Base-by-base conservation (phyloP, 108 stramenopile genomes). In the Chaetoceros tenuissimus region DNA sequence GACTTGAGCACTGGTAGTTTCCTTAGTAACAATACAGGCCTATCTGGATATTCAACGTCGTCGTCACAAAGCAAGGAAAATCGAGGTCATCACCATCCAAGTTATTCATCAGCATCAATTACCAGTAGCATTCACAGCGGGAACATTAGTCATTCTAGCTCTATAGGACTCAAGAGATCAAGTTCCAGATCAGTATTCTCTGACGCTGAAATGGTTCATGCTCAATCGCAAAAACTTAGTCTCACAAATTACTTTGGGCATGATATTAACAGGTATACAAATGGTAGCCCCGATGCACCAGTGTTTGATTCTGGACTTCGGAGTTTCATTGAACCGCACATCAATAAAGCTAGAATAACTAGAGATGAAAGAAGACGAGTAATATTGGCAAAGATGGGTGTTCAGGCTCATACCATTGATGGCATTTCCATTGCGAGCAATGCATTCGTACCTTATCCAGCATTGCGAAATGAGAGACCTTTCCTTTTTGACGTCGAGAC, bases 401-500 rank as follows among this genome's bases (percentile, higher is more conserved):
- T 21, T 21, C 13, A 49, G 5, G 48, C 13, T 7, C 48, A 49
- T 16, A 49, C 22, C 48, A 49, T 49, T 24, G 48, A 21, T n/a
- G 55, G 47, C 34, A 18, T 34, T 24, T 60, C 74, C 28, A 87
- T 87, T 54, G 79, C 78, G 21, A 79, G 80, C 57, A 72, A 55
- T 19, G 75, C 74, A 34, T 77, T 79, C 2, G 78, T 87, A 0
- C 85, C 85, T 30, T 87, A 87, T 51, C 74, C 74, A 0, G 66
- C 64, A 16, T 53, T 87, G 1, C 55, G 85, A 20, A 59, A 53
- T 24, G 82, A 87, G 55, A 59, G 69, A 13, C 68, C 68, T 1
- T 87, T 87, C 51, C 73, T 87, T 10, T 87, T 73, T 53, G 85
- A 87, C 55, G 60, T 67, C 0, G 72, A 83, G 24, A 71, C 74